phyloP scores from a whole-genome alignment of 768 basidiomycete genomes.

The Kwoniella heveanensis region DNA sequence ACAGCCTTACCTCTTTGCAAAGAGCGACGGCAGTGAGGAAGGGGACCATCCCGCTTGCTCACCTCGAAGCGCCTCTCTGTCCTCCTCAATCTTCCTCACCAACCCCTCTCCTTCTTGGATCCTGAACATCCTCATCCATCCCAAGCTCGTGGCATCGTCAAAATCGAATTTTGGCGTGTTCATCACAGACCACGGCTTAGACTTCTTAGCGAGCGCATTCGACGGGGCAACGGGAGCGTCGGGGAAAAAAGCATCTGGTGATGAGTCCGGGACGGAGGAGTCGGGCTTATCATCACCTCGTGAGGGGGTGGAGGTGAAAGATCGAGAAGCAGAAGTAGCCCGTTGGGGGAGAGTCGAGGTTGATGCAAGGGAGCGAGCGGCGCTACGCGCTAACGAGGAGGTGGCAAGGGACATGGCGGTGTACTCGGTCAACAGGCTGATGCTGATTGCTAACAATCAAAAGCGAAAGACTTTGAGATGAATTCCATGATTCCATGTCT shows the following conservation, averaged over 20 bases:
- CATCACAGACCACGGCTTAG: constrained; percentile 21
- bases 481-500: background rate
- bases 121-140: constrained; percentile 72
- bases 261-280: constrained; percentile 14
- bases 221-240: constrained; percentile 20
- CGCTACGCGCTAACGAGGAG: background rate
- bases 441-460: no score
- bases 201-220: constrained; percentile 11
- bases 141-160: constrained; percentile 70
- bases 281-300: constrained; percentile 7
- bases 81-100: constrained; percentile 81
- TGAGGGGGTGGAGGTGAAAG: constrained; percentile 7
- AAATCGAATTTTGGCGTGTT: constrained; percentile 47
- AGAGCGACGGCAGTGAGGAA: no score
- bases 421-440: no score
- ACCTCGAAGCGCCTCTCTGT: constrained; percentile 86
- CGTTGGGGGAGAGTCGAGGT: background rate
- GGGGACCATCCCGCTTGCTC: constrained; percentile 38
- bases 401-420: background rate
- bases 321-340: no score
- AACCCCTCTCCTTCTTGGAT: constrained; percentile 75
- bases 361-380: constrained; percentile 6
- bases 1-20: no score
- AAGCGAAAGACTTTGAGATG: no score
- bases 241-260: constrained; percentile 13